Evolutionary conservation across 2,329 filamentous ascomycete species (phyloP).

Genomic region (Seiridium unicorne): DNA sequence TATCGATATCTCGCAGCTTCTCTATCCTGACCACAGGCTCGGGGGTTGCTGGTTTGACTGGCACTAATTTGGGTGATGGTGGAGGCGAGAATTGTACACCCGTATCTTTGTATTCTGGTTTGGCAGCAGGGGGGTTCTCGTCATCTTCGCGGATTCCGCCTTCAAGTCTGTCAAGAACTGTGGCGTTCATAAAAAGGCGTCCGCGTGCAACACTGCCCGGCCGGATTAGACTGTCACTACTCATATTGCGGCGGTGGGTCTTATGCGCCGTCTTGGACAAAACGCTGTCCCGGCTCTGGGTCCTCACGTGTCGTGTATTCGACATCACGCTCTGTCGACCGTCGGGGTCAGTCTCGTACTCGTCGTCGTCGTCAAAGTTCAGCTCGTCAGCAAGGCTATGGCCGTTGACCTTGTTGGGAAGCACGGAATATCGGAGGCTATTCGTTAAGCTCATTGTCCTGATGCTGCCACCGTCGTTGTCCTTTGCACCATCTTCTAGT

Average conservation of each 20-base stretch:
- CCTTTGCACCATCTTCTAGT: conserved; percentile 58
- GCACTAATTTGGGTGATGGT: conserved; percentile 60
- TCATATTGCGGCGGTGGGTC: conserved; percentile 54
- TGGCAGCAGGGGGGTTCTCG: conserved; percentile 35
- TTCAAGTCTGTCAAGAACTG: conserved; percentile 55
- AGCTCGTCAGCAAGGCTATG: conserved; percentile 89
- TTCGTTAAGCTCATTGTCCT: conserved; percentile 71
- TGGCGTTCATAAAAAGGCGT: conserved; percentile 50
- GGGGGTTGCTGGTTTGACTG: conserved; percentile 38
- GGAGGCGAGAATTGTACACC: conserved; percentile 83
- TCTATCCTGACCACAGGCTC: conserved; percentile 40
- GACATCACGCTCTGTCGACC: conserved; percentile 64
- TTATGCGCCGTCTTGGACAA: conserved; percentile 31
- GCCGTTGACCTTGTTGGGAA: conserved; percentile 62
- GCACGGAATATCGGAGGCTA: conserved; percentile 71
- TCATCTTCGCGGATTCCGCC: conserved; percentile 50
- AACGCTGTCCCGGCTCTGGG: conserved; percentile 57
- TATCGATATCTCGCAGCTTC: conserved; percentile 41
- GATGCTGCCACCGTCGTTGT: conserved; percentile 72
- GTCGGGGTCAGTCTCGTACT: conserved; percentile 68
- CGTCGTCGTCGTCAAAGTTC: conserved; percentile 80
- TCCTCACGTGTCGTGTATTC: conserved; percentile 43
- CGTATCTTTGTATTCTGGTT: conserved; percentile 66
- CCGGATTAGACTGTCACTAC: conserved; percentile 56
- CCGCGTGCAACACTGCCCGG: conserved; percentile 54